Base-by-base conservation (phyloP, 2,329 filamentous ascomycete genomes). In the Allantophomopsis cytisporea region DNA sequence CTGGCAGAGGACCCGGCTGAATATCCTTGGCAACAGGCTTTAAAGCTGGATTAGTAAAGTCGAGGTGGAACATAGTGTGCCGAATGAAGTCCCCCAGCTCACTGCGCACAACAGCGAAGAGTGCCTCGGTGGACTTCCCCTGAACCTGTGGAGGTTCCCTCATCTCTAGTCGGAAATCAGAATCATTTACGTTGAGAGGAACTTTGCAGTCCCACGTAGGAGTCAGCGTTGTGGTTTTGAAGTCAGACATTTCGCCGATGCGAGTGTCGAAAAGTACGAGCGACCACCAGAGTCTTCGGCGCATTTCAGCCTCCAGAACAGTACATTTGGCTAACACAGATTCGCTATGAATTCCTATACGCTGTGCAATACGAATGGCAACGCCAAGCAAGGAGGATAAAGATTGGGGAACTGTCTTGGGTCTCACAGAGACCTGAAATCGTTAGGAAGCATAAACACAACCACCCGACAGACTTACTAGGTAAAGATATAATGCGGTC, bases 211-310 rank as follows among this genome's bases (percentile, higher is more conserved):
- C 64, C 45, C 63, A 69, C 11, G 53, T 54, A n/a, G 59, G 53
- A 5, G 52, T 50, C 7, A 61, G 53, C 7, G 70, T 57, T 14
- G 62, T 56, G 8, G 63, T 56, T 13, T 57, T 63, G 2, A 63
- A 61, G 10, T 72, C 72, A 4, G 69, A 64, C 37, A 74, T 63
- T 47, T 76, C 71, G 5, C 70, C 64, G 1, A 65, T 64, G 7
- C 68, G 65, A 20, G 66, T 60, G 45, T 81, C 76, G 2, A 79
- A 60, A n/a, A 75, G 63, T 21, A 76, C 53, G n/a, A 80, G 64
- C 45, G 77, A 71, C 59, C 71, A 73, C 69, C 75, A 80, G 0
- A 80, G 51, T 2, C 76, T 64, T 7, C 76, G 65, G 16, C 75
- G 66, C 57, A 78, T 67, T 54, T 79, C 71, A 3, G 65, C 64